These are phyloP conservation scores for Castanospermum australe DNA, from an alignment of 306 rosid species.

Conservation along the genomic window DNA sequence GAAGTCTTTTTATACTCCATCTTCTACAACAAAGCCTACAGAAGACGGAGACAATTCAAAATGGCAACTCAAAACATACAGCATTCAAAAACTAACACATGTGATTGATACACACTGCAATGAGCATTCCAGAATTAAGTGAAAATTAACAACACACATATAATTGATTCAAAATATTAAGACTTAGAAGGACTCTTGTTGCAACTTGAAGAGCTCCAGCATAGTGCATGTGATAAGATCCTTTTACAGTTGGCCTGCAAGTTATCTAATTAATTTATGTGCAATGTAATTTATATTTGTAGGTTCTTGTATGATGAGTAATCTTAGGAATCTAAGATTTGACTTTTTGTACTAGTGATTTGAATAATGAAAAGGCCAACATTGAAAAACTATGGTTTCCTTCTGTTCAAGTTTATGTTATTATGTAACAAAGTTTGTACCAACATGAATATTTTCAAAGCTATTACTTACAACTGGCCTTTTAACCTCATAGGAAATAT, in stretches of 20 bases:
- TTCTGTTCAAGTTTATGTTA: neutral
- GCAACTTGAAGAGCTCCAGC: slow-evolving; percentile 55
- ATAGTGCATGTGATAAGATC: slow-evolving; percentile 38
- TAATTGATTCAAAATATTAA: too few species aligned
- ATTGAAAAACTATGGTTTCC: neutral
- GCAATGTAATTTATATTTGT: neutral
- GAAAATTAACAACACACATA: too few species aligned
- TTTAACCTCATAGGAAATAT: neutral
- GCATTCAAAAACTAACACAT: too few species aligned
- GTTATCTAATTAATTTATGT: too few species aligned
- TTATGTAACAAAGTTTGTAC: neutral
- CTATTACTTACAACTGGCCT: neutral
- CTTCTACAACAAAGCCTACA: too few species aligned
- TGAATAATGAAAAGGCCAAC: neutral
- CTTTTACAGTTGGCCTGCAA: too few species aligned
- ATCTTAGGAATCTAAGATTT: neutral
- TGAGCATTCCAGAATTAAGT: too few species aligned
- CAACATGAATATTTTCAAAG: neutral
- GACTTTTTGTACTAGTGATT: neutral
- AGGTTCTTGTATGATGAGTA: neutral
- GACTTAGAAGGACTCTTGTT: slow-evolving; percentile 39
- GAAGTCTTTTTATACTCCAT: too few species aligned
- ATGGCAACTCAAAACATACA: too few species aligned
- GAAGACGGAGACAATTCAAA: too few species aligned
- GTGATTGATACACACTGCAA: too few species aligned